Evolutionary conservation across 148 eudicot species (phyloP), one percentile per base, ranked within the genome.

Genomic region (Linanthus parryae): DNA sequence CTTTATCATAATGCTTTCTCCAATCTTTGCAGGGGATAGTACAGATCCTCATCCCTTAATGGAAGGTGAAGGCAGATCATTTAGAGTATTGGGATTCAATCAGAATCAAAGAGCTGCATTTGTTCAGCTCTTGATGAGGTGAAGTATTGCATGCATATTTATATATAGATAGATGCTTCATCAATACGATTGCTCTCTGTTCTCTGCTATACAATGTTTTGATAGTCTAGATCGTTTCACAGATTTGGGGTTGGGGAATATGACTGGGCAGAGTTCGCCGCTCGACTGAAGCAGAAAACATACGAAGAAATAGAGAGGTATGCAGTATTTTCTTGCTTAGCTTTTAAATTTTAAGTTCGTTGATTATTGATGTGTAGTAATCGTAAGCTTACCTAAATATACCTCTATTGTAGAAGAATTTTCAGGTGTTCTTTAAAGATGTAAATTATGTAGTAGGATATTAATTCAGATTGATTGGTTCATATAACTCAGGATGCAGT

Each of bases 81-180:
- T 88, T 20, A 76, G 96, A 61, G 91, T 92, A 9, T 62, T 84
- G 56, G 99, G 99, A 47, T 92, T 92, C 54, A 92, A 86, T 61
- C 95, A 84, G 69, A 82, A 69, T 64, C 99, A 92, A 68, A 76
- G 99, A 77, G 84, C 96, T 59, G 58, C 66, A 33, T 92, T 92
- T 68, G 88, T 92, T 28, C 94, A 92, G 71, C 74, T 82, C 58
- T 48, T 92, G 67, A 92, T 92, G 99, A 92, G 99, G 99, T 92
- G 45, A 38, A 31, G 30, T 65, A 2, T 56, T 53, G n/a, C 16
- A 26, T 54, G 9, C 23, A 41, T 18, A 67, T 29, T 31, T 33
- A 10, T 18, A 11, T 31, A 29, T 10, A 18, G 34, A 18, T 18
- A 7, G 12, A 44, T 44, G 27, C 11, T 44, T 44, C 1, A 19